Evolutionary conservation across 2,329 filamentous ascomycete genomes (phyloP), one percentile per base, ranked within the genome.

Genomic region (Apiospora koreana): DNA sequence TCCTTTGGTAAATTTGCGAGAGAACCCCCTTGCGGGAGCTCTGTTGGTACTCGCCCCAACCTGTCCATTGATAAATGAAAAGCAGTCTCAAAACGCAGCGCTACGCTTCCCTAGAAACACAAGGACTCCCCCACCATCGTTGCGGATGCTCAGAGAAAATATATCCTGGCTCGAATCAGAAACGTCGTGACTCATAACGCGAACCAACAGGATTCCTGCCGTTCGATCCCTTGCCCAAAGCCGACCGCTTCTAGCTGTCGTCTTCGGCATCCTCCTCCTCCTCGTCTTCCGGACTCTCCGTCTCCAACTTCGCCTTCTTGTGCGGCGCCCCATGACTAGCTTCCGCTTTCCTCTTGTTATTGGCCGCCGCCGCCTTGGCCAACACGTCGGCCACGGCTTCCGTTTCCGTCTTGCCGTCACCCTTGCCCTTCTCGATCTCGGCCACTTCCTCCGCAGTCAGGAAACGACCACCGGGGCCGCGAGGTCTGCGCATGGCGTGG

Each of bases 381-480:
- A 73, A 71, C 10, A 78, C 74, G 5, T 74, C 73, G 41, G 76
- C 67, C 69, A 82, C 78, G 50, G 72, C 71, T 31, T 74, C 73
- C 69, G 77, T 79, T n/a, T 81, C 76, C 6, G 80, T 80, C 69
- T 82, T 79, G 58, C 81, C 81, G 9, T 76, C 77, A 68, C 82
- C 84, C 76, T 88, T 88, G 65, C 86, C 87, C 75, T 90, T 89
- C 78, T 97, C 95, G 85, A 97, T 94, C 67, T 93, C 92, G 7
- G 94, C 94, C 4, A 98, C 95, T 80, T 99, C 96, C 70, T 98
- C 96, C 1, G 96, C 95, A 0, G 96, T 99, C 80, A 99, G 84
- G 86, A 99, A 99, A 31, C 96, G 92, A 28, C 96, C 96, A 68
- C 96, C 96, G 0, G 96, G 96, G 21, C 96, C 96, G 79, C 96